Conservation (phyloP, 331 rosid genomes). For the Quercus tomentella region DNA sequence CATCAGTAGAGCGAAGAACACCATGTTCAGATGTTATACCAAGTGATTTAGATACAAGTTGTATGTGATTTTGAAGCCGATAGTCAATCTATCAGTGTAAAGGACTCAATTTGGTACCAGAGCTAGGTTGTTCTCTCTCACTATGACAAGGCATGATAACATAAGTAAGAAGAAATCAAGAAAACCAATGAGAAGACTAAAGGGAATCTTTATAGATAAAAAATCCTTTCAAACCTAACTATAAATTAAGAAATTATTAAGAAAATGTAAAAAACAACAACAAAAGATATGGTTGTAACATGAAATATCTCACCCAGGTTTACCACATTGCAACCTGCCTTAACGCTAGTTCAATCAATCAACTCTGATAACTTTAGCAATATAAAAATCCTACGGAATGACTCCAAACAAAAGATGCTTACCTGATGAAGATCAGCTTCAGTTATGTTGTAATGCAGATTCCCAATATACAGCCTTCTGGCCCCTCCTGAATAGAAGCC, state of each 20-base stretch:
- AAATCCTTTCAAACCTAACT: background rate
- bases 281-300: background rate
- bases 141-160: background rate
- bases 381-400: background rate
- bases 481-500: conserved; percentile 96
- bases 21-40: background rate
- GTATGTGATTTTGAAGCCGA: background rate
- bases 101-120: background rate
- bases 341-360: background rate
- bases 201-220: background rate
- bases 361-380: background rate
- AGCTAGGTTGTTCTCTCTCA: no score
- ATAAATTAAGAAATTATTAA: background rate
- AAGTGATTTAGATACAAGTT: conserved; percentile 9
- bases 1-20: conserved; percentile 6
- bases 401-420: conserved; percentile 21
- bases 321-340: background rate
- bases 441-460: conserved; percentile 74
- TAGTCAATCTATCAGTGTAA: background rate
- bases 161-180: background rate
- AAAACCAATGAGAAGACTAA: background rate
- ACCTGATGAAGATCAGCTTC: conserved; percentile 90
- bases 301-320: background rate
- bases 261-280: background rate
- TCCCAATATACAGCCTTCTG: conserved; percentile 88